Evolutionary conservation across 805 yeast species (phyloP), one percentile per base, ranked within the genome.

Genomic region (Barnettozyma sp.): DNA sequence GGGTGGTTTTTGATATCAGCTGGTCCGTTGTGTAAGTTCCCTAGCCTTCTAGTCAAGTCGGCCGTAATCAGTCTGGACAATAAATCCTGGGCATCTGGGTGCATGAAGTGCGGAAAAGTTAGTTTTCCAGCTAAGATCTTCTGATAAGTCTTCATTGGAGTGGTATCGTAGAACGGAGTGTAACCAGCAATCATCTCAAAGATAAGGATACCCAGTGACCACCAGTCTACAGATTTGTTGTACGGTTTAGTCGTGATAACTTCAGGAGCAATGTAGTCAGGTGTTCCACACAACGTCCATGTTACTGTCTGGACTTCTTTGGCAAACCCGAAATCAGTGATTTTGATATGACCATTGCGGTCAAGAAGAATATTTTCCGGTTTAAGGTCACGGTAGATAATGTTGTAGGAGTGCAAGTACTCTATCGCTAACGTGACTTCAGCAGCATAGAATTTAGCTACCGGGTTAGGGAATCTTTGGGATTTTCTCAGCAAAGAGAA

Each of bases 251-350:
- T 81, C 23, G 94, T 82, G 39, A 88, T 85, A 7, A 88, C 95
- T 59, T 88, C 97, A 2, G 97, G 97, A 1, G 97, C 97, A 49
- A 88, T 86, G 63, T 88, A 88, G 60, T 88, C 96, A 0, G 96
- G 97, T 0, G 97, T 88, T 20, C 94, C 94, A 65, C 97, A 88
- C 43, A 88, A 67, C 0, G 97, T 88, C 74, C 85, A 88, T 3
- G 97, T 88, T 21, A 85, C 94, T 45, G 86, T 87, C 26, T 79
- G 78, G 17, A 88, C 97, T 50, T 83, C 92, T 58, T 88, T 88
- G 28, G 97, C 95, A 58, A 88, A 87, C 1, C 97, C 97, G 58
- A 88, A 88, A 59, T 88, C 97, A 13, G 96, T 85, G 43, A 88
- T 70, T 53, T 88, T 87, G 49, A 88, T 77, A 60, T 88, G 96